Evolutionary conservation across 2,329 filamentous ascomycete genomes (phyloP).

Genomic region (Sarocladium oryzae): DNA sequence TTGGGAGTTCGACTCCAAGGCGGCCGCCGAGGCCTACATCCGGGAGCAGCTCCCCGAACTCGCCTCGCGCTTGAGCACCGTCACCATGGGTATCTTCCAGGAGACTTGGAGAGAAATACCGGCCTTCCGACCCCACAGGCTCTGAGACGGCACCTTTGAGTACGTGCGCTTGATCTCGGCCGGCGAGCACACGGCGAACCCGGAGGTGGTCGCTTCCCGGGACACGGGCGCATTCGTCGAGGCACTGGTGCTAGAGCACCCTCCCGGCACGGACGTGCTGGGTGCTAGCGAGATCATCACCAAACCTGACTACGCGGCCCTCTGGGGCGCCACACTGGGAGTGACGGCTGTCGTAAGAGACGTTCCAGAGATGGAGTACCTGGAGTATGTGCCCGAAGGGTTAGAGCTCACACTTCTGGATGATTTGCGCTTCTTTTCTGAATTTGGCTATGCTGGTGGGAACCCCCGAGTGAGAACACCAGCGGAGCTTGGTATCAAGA

Average conservation of each 20-base stretch:
- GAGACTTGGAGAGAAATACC: constrained; percentile 14
- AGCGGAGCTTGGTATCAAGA: constrained; percentile 11
- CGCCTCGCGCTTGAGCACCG: constrained; percentile 11
- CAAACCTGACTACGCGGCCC: constrained; percentile 9
- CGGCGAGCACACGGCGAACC: too few relatives aligned
- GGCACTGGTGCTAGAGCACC: constrained; percentile 9
- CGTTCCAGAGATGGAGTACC: constrained; percentile 11
- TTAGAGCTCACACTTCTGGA: constrained; percentile 10
- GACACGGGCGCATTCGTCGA: constrained; percentile 16
- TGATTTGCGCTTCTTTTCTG: constrained; percentile 11
- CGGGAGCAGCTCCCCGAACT: constrained; percentile 11
- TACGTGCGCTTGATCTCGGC: constrained; percentile 7
- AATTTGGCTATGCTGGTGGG: constrained; percentile 14
- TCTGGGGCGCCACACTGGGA: constrained; percentile 12
- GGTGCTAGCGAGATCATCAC: constrained; percentile 12
- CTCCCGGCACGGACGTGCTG: constrained; percentile 12
- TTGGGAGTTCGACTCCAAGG: constrained; percentile 44
- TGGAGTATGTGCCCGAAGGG: constrained; percentile 9
- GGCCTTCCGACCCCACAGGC: constrained; percentile 11
- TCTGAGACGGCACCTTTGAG: constrained; percentile 4
- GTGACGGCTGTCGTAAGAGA: constrained; percentile 11
- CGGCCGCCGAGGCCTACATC: constrained; percentile 25
- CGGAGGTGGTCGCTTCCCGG: constrained; percentile 5
- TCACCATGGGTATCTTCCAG: constrained; percentile 12
- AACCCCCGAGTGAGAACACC: constrained; percentile 10